A percentile compares a stretch with the other conserved stretches of the same genome.
Conservation (phyloP, 2,329 filamentous ascomycete genomes). For the Verruconis gallopava region DNA sequence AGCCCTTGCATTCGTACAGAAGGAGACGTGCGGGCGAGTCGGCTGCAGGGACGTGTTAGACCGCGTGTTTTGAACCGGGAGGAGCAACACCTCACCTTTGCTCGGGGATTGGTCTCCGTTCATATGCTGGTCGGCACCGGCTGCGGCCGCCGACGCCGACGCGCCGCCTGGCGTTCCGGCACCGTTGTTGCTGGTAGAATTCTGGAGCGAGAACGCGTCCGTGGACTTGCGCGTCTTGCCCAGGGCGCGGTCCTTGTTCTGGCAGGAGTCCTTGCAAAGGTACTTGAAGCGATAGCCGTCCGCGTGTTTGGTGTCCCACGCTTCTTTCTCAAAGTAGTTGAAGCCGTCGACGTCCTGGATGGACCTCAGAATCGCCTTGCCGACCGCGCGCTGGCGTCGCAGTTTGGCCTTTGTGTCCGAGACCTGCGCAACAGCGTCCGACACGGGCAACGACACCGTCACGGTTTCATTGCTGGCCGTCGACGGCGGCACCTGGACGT, state of each 20-base stretch:
- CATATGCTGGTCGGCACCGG: slow-evolving; percentile 9
- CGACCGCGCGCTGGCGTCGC: slow-evolving; percentile 9
- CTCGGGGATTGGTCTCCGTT: slow-evolving; percentile 5
- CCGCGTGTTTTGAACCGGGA: background rate
- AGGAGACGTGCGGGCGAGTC: slow-evolving; percentile 10
- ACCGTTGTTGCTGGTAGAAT: background rate
- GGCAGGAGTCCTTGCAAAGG: slow-evolving; percentile 22
- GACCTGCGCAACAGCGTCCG: slow-evolving; percentile 10
- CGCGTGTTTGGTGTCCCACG: slow-evolving; percentile 17
- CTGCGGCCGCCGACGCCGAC: slow-evolving; percentile 9
- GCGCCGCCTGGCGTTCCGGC: slow-evolving; percentile 11
- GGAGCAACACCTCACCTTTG: background rate
- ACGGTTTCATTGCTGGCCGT: background rate
- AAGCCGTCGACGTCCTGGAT: slow-evolving; percentile 22
- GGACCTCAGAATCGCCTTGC: slow-evolving; percentile 17
- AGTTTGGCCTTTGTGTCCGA: slow-evolving; percentile 11
- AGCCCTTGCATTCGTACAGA: slow-evolving; percentile 22
- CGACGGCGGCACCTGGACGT: background rate
- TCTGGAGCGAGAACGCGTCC: background rate
- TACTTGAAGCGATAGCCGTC: slow-evolving; percentile 22
- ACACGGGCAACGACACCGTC: slow-evolving; percentile 4
- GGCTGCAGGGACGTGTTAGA: background rate
- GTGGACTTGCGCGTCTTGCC: slow-evolving; percentile 13
- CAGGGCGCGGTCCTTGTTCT: slow-evolving; percentile 19
- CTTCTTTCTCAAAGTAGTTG: slow-evolving; percentile 22